Conservation (phyloP, 2,329 filamentous ascomycete species). For the Colletotrichum sp. region DNA sequence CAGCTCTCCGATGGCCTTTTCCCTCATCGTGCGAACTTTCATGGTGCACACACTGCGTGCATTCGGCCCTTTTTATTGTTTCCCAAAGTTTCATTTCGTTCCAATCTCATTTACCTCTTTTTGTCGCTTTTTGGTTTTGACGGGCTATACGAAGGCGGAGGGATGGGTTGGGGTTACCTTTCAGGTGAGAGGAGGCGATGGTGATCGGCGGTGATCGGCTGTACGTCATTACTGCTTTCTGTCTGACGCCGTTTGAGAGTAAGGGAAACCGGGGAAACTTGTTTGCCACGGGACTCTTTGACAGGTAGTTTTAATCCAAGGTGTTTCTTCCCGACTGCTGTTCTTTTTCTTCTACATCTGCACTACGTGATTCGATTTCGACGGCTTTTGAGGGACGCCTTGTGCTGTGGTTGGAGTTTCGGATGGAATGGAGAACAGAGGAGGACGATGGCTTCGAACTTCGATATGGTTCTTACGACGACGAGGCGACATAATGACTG, state of each 20-base stretch:
- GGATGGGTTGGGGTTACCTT: background rate
- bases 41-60: background rate
- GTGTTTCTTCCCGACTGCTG: background rate
- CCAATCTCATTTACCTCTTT: background rate
- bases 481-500: background rate
- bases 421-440: background rate
- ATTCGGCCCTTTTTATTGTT: background rate
- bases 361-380: background rate
- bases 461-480: background rate
- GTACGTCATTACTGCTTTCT: background rate
- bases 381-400: background rate
- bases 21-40: background rate
- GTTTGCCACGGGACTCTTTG: background rate
- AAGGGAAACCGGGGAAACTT: background rate
- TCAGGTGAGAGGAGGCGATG: constrained; percentile 13
- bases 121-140: background rate
- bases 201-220: constrained; percentile 20
- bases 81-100: background rate
- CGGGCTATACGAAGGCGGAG: background rate
- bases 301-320: background rate
- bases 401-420: background rate
- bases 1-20: background rate
- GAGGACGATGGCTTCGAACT: background rate
- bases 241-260: background rate
- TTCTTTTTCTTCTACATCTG: background rate